A percentile compares a stretch with the other conserved stretches of the same genome.
Conservation (phyloP, 1,284 basidiomycete genomes). For the Takashimella tepidaria region DNA sequence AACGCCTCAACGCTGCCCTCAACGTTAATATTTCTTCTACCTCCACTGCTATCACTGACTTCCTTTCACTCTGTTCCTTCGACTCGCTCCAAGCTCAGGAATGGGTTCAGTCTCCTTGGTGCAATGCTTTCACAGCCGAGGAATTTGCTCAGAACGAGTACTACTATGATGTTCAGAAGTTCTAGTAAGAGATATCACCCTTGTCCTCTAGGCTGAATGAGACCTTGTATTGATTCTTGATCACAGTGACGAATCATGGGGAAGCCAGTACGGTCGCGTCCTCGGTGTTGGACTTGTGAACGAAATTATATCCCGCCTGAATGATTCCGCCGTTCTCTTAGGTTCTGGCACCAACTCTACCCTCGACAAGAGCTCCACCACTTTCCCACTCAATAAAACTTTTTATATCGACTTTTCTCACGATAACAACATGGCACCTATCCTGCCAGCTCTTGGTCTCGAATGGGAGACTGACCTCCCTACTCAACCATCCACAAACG, state of each 20-base stretch:
- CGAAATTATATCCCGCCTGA: constrained; percentile 18
- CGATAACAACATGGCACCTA: constrained; percentile 10
- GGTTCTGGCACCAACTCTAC: constrained; percentile 16
- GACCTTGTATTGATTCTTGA: no score
- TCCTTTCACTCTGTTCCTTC: constrained; percentile 12
- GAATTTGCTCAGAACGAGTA: constrained; percentile 13
- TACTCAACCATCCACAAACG: not conserved
- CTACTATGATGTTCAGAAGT: constrained; percentile 4
- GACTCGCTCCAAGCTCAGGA: constrained; percentile 5
- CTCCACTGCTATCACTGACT: constrained; percentile 1
- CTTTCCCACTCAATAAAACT: constrained; percentile 15
- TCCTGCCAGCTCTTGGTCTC: constrained; percentile 12
- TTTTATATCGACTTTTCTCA: constrained; percentile 15
- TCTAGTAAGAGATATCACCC: constrained; percentile 5
- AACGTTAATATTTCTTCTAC: constrained; percentile 1
- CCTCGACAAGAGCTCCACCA: constrained; percentile 1
- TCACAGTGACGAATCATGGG: not conserved
- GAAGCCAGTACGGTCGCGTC: not conserved
- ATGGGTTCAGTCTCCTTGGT: constrained; percentile 6
- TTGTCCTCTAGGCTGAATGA: not conserved
- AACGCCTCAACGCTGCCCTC: constrained; percentile 3
- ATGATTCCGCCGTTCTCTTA: constrained; percentile 2
- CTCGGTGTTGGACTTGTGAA: constrained; percentile 6
- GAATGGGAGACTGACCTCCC: not conserved
- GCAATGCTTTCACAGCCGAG: constrained; percentile 2